These are phyloP conservation scores for Aspergillus fumigatiaffinis DNA, from an alignment of 2,329 filamentous ascomycete genomes.

Conservation along the genomic window DNA sequence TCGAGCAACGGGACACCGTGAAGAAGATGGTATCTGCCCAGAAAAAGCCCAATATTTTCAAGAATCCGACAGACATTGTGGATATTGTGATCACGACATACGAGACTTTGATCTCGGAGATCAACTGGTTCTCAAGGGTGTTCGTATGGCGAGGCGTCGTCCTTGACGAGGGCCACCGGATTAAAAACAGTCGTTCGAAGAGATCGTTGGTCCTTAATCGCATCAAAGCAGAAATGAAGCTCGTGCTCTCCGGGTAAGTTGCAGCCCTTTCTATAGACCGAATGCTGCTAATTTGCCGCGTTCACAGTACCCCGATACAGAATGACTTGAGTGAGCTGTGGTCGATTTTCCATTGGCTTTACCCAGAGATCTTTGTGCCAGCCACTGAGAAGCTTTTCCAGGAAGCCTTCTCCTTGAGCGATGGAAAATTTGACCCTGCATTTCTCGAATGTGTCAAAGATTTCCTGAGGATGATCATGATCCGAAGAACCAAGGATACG, in stretches of 20 bases:
- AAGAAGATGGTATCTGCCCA: constrained; percentile 14
- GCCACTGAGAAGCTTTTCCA: constrained; percentile 51
- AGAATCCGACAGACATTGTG: constrained; percentile 13
- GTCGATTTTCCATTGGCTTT: constrained; percentile 56
- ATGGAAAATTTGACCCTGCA: constrained; percentile 50
- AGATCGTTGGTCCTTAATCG: constrained; percentile 42
- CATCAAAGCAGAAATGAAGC: constrained; percentile 46
- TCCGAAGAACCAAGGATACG: constrained; percentile 56
- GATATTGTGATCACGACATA: constrained; percentile 49
- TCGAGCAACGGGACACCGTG: constrained; percentile 34
- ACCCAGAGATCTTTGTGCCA: constrained; percentile 53
- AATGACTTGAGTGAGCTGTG: constrained; percentile 58
- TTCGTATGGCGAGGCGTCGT: constrained; percentile 53
- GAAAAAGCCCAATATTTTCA: neutral
- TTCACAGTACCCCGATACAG: constrained; percentile 50
- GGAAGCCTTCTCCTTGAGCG: constrained; percentile 54
- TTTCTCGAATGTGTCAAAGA: constrained; percentile 52
- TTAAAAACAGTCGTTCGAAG: constrained; percentile 47
- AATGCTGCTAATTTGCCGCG: neutral
- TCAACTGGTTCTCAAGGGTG: constrained; percentile 47
- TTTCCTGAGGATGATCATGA: constrained; percentile 56
- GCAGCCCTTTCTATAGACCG: neutral
- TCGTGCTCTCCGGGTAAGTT: constrained; percentile 29
- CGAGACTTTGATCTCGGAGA: constrained; percentile 45
- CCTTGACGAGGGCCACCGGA: constrained; percentile 52